A percentile compares a stretch with the other conserved stretches of the same genome.
These are phyloP conservation scores for Phytophthora quininea DNA, from an alignment of 352 stramenopile genomes.

Conservation along the genomic window DNA sequence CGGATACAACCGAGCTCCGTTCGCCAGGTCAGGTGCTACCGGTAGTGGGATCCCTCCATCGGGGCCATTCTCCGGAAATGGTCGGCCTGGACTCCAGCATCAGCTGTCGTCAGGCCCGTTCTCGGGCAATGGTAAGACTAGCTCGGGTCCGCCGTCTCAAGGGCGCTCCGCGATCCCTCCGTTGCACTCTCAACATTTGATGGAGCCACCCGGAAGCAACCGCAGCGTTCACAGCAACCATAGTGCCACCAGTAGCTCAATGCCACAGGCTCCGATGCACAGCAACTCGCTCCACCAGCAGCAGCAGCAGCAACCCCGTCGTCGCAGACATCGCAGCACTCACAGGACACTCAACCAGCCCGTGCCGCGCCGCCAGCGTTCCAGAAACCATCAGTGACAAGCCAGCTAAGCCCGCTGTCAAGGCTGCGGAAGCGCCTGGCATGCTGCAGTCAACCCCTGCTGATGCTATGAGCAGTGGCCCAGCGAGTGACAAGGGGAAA, in stretches of 20 bases:
- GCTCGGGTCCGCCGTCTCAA: constrained; percentile 17
- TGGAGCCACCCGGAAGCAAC: constrained; percentile 42
- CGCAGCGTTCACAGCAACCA: constrained; percentile 36
- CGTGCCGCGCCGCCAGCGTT: constrained; percentile 13
- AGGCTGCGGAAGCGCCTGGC: constrained; percentile 22
- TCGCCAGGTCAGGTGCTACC: constrained; percentile 8
- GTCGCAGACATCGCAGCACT: constrained; percentile 31
- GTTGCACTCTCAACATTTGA: constrained; percentile 34
- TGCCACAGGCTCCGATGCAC: constrained; percentile 13
- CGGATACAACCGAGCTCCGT: constrained; percentile 28
- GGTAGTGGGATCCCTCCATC: constrained; percentile 17
- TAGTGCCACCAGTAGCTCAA: constrained; percentile 18
- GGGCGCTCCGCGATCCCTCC: constrained; percentile 13
- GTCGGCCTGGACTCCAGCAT: constrained; percentile 18
- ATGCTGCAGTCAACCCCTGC: constrained; percentile 19
- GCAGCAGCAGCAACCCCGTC: constrained; percentile 22
- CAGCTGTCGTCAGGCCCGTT: constrained; percentile 37
- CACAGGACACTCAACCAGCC: constrained; percentile 13
- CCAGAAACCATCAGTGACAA: constrained; percentile 32
- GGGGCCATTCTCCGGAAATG: constrained; percentile 32
- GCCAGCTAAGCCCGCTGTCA: constrained; percentile 5
- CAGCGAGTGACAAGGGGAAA: constrained; percentile 76
- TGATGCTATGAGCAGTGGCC: constrained; percentile 39
- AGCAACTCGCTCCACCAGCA: constrained; percentile 13
- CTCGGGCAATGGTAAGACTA: constrained; percentile 29